These are phyloP conservation scores for Leccinum pallidistipes DNA, from an alignment of 1,284 basidiomycete species.

Conservation along the genomic window DNA sequence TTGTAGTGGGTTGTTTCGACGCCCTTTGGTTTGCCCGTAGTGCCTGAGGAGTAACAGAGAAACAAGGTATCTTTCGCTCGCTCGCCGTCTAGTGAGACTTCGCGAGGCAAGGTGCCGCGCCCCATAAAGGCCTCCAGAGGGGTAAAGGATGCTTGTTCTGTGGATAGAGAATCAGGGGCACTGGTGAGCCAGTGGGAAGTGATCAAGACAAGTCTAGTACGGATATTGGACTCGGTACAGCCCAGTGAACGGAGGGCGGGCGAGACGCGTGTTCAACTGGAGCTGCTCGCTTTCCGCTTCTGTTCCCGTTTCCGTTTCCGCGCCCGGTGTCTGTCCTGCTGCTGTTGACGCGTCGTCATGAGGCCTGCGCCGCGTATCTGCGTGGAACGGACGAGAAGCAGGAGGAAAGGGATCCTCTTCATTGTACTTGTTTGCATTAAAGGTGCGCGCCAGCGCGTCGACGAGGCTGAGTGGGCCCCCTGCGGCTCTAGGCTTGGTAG, in stretches of 20 bases:
- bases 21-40: conserved; percentile 60
- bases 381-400: conserved; percentile 1
- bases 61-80: conserved; percentile 54
- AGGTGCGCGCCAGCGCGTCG: conserved; percentile 27
- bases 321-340: conserved; percentile 19
- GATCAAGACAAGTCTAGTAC: conserved; percentile 47
- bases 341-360: background rate
- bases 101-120: conserved; percentile 43
- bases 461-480: conserved; percentile 20
- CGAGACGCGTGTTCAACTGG: conserved; percentile 19
- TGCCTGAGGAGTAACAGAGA: conserved; percentile 70
- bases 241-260: conserved; percentile 43
- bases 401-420: background rate
- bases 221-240: conserved; percentile 40
- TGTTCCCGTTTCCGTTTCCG: conserved; percentile 15
- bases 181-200: conserved; percentile 42
- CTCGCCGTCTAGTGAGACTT: conserved; percentile 51
- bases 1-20: conserved; percentile 72
- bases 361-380: background rate
- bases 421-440: conserved; percentile 27
- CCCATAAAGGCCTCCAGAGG: conserved; percentile 45
- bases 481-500: background rate
- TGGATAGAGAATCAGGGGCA: conserved; percentile 34
- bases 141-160: conserved; percentile 30
- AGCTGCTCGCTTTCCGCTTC: conserved; percentile 21